Conservation (phyloP, 345 rosid genomes). For the Salix arbutifolia region DNA sequence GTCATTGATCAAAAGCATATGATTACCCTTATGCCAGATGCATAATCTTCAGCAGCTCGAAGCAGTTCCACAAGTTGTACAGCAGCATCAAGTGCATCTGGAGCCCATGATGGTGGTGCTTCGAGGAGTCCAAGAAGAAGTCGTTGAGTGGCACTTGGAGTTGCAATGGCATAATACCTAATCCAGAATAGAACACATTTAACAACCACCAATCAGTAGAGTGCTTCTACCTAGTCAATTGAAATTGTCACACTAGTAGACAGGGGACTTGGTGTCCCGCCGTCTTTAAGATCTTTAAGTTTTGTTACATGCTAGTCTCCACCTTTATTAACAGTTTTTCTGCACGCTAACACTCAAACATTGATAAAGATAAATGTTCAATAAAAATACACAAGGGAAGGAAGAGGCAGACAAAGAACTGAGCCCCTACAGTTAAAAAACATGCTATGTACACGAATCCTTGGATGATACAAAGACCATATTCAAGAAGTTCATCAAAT, state of each 20-base stretch:
- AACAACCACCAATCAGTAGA: conserved; percentile 1
- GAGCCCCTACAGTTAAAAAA: background rate
- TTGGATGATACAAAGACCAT: conserved; percentile 1
- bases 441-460: background rate
- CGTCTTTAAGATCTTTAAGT: background rate
- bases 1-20: background rate
- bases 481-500: background rate
- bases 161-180: conserved; percentile 94
- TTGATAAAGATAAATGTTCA: background rate
- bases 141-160: conserved; percentile 97
- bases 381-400: background rate
- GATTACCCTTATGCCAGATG: conserved; percentile 88
- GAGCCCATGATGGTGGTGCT: conserved; percentile 99
- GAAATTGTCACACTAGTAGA: background rate
- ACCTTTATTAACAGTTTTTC: background rate
- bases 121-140: conserved; percentile 96
- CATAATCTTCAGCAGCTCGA: conserved; percentile 95
- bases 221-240: background rate
- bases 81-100: conserved; percentile 99
- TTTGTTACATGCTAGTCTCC: background rate
- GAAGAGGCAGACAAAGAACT: background rate
- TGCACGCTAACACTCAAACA: background rate
- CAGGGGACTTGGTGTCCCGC: background rate
- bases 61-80: conserved; percentile 99
- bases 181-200: conserved; percentile 13